Evolutionary conservation across 2,329 filamentous ascomycete species (phyloP).

Genomic region (Onygenales sp.): DNA sequence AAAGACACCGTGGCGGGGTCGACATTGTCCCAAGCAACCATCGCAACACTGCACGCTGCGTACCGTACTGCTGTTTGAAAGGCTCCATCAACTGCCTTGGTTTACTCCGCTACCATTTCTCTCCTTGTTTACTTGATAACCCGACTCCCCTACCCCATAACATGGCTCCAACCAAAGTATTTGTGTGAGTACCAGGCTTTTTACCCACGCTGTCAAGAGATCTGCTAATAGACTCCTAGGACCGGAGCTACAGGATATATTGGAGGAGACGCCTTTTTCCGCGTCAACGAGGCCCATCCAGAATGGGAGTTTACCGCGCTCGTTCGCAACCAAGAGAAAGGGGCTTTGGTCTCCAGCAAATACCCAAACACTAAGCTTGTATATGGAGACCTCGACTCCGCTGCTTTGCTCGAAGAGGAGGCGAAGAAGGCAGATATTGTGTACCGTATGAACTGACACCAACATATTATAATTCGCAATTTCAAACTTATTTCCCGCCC

Average conservation of each 20-base stretch:
- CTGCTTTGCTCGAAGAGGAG: constrained; percentile 31
- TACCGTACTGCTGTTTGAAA: too few relatives aligned
- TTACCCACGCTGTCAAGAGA: not conserved
- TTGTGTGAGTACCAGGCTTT: constrained; percentile 17
- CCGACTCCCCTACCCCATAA: not conserved
- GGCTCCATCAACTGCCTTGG: too few relatives aligned
- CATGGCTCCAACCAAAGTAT: constrained; percentile 18
- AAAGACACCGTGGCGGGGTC: too few relatives aligned
- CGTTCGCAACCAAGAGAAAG: constrained; percentile 36
- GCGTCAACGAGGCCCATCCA: constrained; percentile 35
- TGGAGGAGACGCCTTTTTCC: constrained; percentile 43
- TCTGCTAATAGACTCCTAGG: constrained; percentile 27
- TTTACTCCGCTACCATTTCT: not conserved
- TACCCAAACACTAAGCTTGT: constrained; percentile 35
- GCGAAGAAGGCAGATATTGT: constrained; percentile 40
- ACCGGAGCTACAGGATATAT: constrained; percentile 46
- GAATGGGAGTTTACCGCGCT: constrained; percentile 38
- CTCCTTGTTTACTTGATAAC: not conserved
- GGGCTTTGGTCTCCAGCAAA: constrained; percentile 26
- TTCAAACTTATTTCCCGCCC: not conserved
- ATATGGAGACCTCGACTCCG: constrained; percentile 33
- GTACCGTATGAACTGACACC: constrained; percentile 26
- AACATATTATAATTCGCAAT: not conserved
- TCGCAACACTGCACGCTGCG: too few relatives aligned
- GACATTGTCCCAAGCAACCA: too few relatives aligned